phyloP scores from a whole-genome alignment of 2,329 filamentous ascomycete species.

The Fusarium lateritium region DNA sequence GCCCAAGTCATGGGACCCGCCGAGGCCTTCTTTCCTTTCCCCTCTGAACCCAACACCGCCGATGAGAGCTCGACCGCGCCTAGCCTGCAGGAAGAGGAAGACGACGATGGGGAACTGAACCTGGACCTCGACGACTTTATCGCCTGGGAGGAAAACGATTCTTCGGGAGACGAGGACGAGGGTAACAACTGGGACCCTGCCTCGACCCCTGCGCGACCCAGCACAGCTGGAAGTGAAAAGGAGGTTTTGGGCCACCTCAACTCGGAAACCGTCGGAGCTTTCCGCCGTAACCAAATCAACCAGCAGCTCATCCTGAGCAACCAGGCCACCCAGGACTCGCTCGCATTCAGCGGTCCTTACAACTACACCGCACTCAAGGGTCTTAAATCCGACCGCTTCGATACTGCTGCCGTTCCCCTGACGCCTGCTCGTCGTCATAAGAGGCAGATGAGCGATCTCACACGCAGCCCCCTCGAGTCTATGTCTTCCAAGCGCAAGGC shows the following conservation, averaged over 20 bases:
- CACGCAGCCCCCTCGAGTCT: conserved; percentile 66
- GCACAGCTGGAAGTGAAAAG: conserved; percentile 64
- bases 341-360: conserved; percentile 73
- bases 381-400: conserved; percentile 76
- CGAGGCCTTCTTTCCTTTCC: conserved; percentile 82
- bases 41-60: conserved; percentile 69
- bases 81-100: conserved; percentile 64
- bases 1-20: conserved; percentile 79
- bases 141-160: conserved; percentile 72
- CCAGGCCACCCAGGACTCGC: conserved; percentile 73
- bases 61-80: conserved; percentile 62
- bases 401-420: conserved; percentile 76
- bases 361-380: conserved; percentile 73
- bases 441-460: conserved; percentile 60
- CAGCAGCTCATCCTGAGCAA: conserved; percentile 73
- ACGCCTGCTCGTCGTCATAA: conserved; percentile 76
- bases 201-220: conserved; percentile 66
- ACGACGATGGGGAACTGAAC: conserved; percentile 75
- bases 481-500: conserved; percentile 70
- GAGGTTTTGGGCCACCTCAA: conserved; percentile 72
- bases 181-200: conserved; percentile 65
- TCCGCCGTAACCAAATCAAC: conserved; percentile 78
- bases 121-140: conserved; percentile 82
- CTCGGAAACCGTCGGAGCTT: conserved; percentile 80
- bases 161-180: conserved; percentile 72